Evolutionary conservation across 768 basidiomycete genomes (phyloP), one percentile per base, ranked within the genome.

Genomic region (Leccinellum albellum): DNA sequence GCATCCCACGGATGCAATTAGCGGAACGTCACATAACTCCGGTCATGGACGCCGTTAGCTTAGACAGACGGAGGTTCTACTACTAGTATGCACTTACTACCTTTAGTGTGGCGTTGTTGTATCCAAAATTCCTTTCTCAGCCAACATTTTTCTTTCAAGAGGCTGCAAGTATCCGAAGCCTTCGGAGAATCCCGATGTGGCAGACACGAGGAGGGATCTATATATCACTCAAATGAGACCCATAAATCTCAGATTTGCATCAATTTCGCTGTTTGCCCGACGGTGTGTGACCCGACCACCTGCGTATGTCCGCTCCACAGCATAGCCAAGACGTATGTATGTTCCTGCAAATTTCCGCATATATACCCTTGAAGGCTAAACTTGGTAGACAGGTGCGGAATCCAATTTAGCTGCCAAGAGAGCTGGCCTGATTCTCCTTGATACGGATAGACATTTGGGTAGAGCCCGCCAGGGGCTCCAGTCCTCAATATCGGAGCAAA

Each of bases 221-320:
- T 61, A 50, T 59, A 54, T 56, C 53, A 52, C 15, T 50, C 32
- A 61, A 55, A 64, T 56, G 58, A 58, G 37, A 55, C 53, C 53
- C 46, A 62, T 57, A 52, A 73, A 70, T 70, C 67, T 73, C 50
- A 73, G 71, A 71, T 70, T 68, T 37, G 45, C 51, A 20, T 48
- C 60, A 51, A 60, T 54, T 63, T 60, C 56, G 53, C 50, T 45
- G 31, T 47, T 31, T 48, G 52, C 42, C 49, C 26, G 48, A 58
- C 54, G 33, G 45, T 58, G 59, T 13, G 17, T 47, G 46, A 47
- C 20, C 48, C 48, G 6, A 49, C 50, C 50, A 50, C 47, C 31
- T 20, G 31, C 21, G 31, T 32, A 32, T 49, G 37, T 15, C 46
- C 54, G 46, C 55, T 47, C 53, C 57, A 29, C 53, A 40, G 56